A percentile compares a stretch with the other conserved stretches of the same genome.
Evolutionary conservation across 1,284 basidiomycete species (phyloP).

Genomic region (Boletus semigastroideus): DNA sequence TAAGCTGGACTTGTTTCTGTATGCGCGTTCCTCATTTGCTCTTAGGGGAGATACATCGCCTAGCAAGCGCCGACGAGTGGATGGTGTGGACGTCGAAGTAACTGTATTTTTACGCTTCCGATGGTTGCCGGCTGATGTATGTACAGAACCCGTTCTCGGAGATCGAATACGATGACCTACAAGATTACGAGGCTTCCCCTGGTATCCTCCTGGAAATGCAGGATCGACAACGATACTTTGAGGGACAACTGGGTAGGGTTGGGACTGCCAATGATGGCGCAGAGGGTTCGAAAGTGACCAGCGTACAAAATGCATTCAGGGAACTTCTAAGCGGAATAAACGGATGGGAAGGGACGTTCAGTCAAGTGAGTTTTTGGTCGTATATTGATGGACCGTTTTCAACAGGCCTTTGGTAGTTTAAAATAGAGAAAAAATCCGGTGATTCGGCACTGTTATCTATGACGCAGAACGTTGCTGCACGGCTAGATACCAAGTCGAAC

Average conservation of each 20-base stretch:
- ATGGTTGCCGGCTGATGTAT: background rate
- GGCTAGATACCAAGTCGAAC: slow-evolving; percentile 61
- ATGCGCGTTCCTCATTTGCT: background rate
- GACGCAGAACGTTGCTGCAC: slow-evolving; percentile 72
- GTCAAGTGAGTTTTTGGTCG: slow-evolving; percentile 43
- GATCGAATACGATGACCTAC: slow-evolving; percentile 87
- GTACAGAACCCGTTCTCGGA: slow-evolving; percentile 57
- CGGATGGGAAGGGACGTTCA: slow-evolving; percentile 60
- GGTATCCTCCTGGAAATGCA: slow-evolving; percentile 86
- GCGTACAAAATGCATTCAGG: slow-evolving; percentile 45
- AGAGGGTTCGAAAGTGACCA: slow-evolving; percentile 36
- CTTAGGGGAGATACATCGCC: slow-evolving; percentile 57
- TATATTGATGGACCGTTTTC: background rate
- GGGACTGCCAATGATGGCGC: slow-evolving; percentile 26
- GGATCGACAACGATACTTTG: slow-evolving; percentile 75
- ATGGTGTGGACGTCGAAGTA: slow-evolving; percentile 36
- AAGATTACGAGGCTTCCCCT: slow-evolving; percentile 57
- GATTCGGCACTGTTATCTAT: slow-evolving; percentile 70
- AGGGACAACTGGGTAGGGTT: slow-evolving; percentile 50
- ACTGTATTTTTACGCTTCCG: slow-evolving; percentile 14
- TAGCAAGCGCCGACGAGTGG: slow-evolving; percentile 58
- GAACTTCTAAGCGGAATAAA: slow-evolving; percentile 47
- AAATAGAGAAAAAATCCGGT: slow-evolving; percentile 61
- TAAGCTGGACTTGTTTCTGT: slow-evolving; percentile 34
- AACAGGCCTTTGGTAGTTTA: slow-evolving; percentile 42